Percentiles rank a stretch among this genome's conserved stretches.
phyloP scores from a whole-genome alignment of 495 filamentous ascomycete species.

The Lophium mytilinum region DNA sequence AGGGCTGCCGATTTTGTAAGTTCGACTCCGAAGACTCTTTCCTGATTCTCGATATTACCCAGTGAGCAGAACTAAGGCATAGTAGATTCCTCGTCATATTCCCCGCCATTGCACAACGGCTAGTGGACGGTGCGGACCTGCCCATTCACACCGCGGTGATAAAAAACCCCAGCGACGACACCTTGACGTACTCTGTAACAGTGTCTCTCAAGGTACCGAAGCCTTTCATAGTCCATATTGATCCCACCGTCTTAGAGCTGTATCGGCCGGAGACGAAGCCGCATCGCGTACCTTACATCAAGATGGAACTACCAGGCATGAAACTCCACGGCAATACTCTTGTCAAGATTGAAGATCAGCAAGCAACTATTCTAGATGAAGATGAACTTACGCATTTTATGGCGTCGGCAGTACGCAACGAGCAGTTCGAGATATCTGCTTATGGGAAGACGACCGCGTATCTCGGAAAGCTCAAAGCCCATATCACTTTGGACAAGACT shows the following conservation, averaged over 20 bases:
- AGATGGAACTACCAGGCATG: constrained; percentile 30
- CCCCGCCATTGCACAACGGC: constrained; percentile 38
- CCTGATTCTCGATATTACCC: neutral
- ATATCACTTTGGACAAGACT: neutral
- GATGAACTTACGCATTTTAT: neutral
- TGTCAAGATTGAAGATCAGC: constrained; percentile 31
- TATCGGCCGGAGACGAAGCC: constrained; percentile 31
- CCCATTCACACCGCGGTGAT: constrained; percentile 35
- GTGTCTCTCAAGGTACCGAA: constrained; percentile 30
- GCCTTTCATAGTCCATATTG: constrained; percentile 32
- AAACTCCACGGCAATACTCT: constrained; percentile 34
- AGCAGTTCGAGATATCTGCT: neutral
- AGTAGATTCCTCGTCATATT: constrained; percentile 30
- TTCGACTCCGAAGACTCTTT: neutral
- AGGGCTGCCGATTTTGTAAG: neutral
- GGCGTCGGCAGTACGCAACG: neutral
- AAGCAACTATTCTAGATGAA: constrained; percentile 35
- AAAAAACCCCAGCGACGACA: constrained; percentile 29
- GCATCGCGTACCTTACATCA: constrained; percentile 31
- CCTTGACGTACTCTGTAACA: constrained; percentile 34
- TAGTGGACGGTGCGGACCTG: constrained; percentile 36
- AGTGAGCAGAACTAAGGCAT: neutral
- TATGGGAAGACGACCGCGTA: neutral
- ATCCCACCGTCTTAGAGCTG: constrained; percentile 32
- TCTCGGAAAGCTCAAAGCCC: neutral